Evolutionary conservation across 495 filamentous ascomycete species (phyloP).

Genomic region (Podospora tetraspora): DNA sequence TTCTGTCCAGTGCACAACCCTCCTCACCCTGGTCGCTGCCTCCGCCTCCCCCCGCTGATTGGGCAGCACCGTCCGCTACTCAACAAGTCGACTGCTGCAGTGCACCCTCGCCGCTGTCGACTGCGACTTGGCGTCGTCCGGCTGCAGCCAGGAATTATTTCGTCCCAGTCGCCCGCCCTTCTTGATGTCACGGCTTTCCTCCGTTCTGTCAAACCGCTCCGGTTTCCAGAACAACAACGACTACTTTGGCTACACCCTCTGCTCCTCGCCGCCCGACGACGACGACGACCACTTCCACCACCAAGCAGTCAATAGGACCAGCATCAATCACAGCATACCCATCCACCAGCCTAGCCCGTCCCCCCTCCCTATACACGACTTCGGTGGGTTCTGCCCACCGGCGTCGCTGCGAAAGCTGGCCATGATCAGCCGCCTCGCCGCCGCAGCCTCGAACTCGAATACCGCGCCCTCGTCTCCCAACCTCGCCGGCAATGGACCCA

Average conservation of each 20-base stretch:
- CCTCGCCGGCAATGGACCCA: conserved; percentile 19
- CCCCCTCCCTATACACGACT: conserved; percentile 16
- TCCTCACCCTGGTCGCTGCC: neutral
- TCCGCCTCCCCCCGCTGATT: neutral
- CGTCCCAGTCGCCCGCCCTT: neutral
- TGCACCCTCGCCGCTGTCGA: neutral
- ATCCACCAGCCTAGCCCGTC: neutral
- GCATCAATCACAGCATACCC: neutral
- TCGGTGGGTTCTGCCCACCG: conserved; percentile 29
- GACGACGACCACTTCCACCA: neutral
- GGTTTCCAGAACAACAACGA: conserved; percentile 18
- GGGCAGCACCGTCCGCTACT: neutral
- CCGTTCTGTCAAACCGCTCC: conserved; percentile 12
- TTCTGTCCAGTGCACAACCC: neutral
- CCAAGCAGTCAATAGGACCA: neutral
- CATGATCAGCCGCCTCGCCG: conserved; percentile 42
- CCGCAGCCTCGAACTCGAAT: conserved; percentile 22
- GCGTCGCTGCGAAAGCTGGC: conserved; percentile 43
- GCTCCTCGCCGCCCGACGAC: neutral
- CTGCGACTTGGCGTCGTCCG: neutral
- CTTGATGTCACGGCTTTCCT: conserved; percentile 24
- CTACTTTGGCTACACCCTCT: conserved; percentile 8
- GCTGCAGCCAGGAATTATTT: neutral
- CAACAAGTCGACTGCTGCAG: neutral
- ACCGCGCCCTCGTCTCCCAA: conserved; percentile 31